Evolutionary conservation across 2,329 filamentous ascomycete genomes (phyloP), one percentile per base, ranked within the genome.

Genomic region (Pseudocercospora eumusae): DNA sequence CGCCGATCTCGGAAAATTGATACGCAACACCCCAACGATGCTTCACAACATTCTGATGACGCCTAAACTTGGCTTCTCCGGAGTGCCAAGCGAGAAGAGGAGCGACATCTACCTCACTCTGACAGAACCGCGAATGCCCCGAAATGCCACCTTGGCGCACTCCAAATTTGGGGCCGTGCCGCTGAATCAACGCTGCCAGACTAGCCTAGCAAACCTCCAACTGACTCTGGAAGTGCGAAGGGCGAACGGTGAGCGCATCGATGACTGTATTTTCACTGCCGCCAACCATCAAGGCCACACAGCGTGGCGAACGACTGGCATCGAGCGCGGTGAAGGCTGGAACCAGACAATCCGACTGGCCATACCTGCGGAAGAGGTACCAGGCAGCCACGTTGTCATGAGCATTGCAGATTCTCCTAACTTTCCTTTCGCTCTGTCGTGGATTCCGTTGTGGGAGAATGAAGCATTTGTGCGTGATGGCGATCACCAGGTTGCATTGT

Each of bases 51-150:
- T 98, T 63, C 83, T 83, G 61, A 89, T 89, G 75, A 96, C 93
- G 0, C 89, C 83, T 70, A 95, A 95, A 74, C 93, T 98, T 75
- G 95, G 93, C 1, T 98, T 99, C 74, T 91, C 93, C 3, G 93
- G 93, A 11, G 93, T 93, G 1, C 93, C 95, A 0, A 92, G 89
- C 0, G 93, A 92, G 73, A 83, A 90, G 15, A 84, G 96, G 70
- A 97, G 92, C 10, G 96, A 99, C 75, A 98, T 99, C 56, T 99
- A 99, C 74, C 77, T 99, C 49, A 97, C 92, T 0, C 77, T 99
- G 53, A 86, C 87, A 61, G 88, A 92, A 66, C 90, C 92, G 0
- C 82, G 88, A n/a, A 80, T 99, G 23, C 88, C 89, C 18, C 87
- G 87, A 61, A 83, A 86, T 66, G 84, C 84, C 10, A 79, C 84